Evolutionary conservation across 108 stramenopile species (phyloP), one percentile per base, ranked within the genome.

Genomic region (Conticribra weissflogii): DNA sequence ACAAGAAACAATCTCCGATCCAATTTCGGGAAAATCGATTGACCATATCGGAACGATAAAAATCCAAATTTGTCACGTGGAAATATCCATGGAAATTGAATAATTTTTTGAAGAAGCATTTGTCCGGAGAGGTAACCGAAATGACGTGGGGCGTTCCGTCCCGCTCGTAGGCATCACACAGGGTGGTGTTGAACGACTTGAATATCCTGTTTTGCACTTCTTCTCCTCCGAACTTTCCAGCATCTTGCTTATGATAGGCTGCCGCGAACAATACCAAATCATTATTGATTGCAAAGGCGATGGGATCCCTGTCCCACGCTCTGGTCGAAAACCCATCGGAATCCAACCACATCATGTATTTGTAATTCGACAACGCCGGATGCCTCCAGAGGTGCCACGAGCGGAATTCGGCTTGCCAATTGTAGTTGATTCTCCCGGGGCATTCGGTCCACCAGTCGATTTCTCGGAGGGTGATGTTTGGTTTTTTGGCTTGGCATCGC

Each of bases 61-160:
- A 82, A 49, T 85, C 81, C 14, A 85, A 41, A 62, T 79, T 68
- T 22, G 81, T 85, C 30, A 85, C 68, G 54, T 85, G 81, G 54
- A 75, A 71, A 36, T 79, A 82, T 22, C 85, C 85, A 59, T 85
- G 77, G 1, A 82, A 52, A 61, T 76, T 45, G 17, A 22, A 16
- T 25, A 66, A 8, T 27, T 32, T 30, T 3, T 18, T 1, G 19
- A 3, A 9, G 16, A 51, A 24, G 41, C 60, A 61, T 3, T 34
- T 16, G n/a, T 34, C 41, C 17, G n/a, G 36, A 44, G 33, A n/a
- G n/a, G n/a, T 44, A 15, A 32, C 21, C 2, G 3, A 29, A 2
- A 27, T 19, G 16, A 19, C 32, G 28, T 7, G 28, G 48, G 3
- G 17, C 50, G 12, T 51, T 18, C 19, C 50, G 17, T 19, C 19